Conservation (phyloP, 1,284 basidiomycete species). For the Fomitopsis betulina region DNA sequence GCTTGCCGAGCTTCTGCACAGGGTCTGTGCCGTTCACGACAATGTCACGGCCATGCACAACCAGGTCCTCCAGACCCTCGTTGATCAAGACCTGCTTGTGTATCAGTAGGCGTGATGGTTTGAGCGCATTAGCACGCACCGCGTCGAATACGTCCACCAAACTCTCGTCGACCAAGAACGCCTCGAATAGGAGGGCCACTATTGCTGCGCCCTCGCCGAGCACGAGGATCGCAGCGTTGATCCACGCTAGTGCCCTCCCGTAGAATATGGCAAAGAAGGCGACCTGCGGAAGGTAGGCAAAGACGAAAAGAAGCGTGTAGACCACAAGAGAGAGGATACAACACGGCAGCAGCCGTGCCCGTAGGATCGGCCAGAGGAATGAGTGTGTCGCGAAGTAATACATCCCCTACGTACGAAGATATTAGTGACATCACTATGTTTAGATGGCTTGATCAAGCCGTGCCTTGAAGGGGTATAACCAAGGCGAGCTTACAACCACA, state of each 20-base stretch:
- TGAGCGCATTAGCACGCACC: not conserved
- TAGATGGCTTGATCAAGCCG: too few relatives aligned
- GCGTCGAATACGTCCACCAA: not conserved
- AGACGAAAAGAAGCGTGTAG: not conserved
- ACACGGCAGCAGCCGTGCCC: not conserved
- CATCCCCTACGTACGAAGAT: not conserved
- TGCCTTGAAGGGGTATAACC: not conserved
- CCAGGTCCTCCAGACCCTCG: not conserved
- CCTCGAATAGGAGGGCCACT: not conserved
- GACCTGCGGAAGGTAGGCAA: not conserved
- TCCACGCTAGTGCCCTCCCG: not conserved
- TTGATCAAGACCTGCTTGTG: not conserved
- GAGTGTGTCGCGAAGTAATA: not conserved
- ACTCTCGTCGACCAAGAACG: not conserved
- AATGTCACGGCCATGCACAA: not conserved
- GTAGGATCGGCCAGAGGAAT: not conserved
- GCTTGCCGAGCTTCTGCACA: not conserved
- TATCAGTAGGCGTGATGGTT: too few relatives aligned
- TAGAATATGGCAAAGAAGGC: not conserved
- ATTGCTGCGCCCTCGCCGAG: not conserved
- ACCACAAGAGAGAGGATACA: not conserved
- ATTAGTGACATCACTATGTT: too few relatives aligned
- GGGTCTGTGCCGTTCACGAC: not conserved
- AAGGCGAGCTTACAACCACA: not conserved
- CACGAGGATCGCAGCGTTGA: not conserved